Conservation (phyloP, 2,329 filamentous ascomycete genomes). For the Rosellinia necatrix region DNA sequence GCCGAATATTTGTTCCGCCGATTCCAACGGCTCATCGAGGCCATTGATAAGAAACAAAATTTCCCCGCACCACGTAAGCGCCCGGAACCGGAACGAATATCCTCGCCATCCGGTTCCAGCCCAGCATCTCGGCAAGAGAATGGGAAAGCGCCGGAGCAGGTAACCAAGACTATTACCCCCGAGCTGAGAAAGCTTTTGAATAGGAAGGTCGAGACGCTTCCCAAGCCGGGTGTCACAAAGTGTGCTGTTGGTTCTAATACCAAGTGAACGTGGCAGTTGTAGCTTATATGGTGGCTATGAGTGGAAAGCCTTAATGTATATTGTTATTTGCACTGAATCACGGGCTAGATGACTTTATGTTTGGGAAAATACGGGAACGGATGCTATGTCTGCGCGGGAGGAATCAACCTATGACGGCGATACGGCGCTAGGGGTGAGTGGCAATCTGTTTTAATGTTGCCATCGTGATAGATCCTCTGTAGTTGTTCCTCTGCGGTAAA, state of each 20-base stretch:
- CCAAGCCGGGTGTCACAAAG: conserved; percentile 36
- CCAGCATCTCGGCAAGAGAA: conserved; percentile 26
- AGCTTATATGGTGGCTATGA: conserved; percentile 2
- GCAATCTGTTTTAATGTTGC: not conserved
- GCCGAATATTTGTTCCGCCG: conserved; percentile 87
- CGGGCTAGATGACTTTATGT: not conserved
- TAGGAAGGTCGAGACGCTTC: conserved; percentile 41
- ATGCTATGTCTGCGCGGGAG: not conserved
- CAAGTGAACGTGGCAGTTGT: conserved; percentile 11
- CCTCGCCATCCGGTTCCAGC: conserved; percentile 28
- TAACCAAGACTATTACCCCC: conserved; percentile 58
- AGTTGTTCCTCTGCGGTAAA: not conserved
- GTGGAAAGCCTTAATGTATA: conserved; percentile 21
- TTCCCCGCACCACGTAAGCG: conserved; percentile 65
- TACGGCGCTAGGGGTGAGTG: conserved; percentile 14
- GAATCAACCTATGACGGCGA: not conserved
- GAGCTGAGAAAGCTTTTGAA: conserved; percentile 60
- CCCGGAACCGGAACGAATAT: conserved; percentile 24
- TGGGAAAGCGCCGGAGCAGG: conserved; percentile 46
- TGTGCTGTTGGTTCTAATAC: conserved; percentile 34
- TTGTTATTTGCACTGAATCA: not conserved
- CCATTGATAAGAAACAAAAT: conserved; percentile 87
- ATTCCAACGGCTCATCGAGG: conserved; percentile 87
- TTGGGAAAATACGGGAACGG: not conserved
- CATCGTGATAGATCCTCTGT: not conserved